Conservation (phyloP, 192 early-diverging fungal species). For the Coemansia reversa region DNA sequence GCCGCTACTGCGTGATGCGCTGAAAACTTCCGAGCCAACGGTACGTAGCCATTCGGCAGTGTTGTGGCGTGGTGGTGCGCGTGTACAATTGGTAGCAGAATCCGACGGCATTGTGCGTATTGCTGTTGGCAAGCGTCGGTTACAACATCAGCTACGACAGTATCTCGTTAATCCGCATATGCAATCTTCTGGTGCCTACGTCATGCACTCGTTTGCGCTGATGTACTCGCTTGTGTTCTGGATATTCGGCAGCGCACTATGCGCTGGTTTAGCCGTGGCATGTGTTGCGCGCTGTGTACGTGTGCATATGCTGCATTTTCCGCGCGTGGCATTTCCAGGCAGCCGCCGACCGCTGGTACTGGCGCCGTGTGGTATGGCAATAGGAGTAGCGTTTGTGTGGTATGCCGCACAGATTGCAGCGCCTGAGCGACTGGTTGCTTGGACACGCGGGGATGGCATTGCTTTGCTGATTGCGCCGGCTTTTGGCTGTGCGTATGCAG, state of each 20-base stretch:
- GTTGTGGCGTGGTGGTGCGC: conserved; percentile 17
- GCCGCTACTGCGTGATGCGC: background rate
- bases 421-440: conserved; percentile 19
- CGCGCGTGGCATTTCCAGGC: background rate
- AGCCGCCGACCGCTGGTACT: background rate
- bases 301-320: background rate
- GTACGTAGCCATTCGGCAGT: background rate
- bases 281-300: background rate
- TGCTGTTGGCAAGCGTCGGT: background rate
- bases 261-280: conserved; percentile 8
- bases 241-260: conserved; percentile 26
- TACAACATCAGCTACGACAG: conserved; percentile 34
- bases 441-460: conserved; percentile 24
- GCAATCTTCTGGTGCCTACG: conserved; percentile 49
- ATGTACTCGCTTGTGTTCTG: conserved; percentile 42
- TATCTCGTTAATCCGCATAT: conserved; percentile 45
- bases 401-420: conserved; percentile 24
- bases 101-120: conserved; percentile 17
- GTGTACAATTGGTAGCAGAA: conserved; percentile 9
- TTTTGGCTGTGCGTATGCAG: conserved; percentile 9
- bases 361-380: background rate
- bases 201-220: conserved; percentile 54
- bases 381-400: conserved; percentile 10
- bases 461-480: conserved; percentile 12
- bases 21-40: background rate